Percentiles rank a stretch among this genome's conserved stretches.
These are phyloP conservation scores for Cystobasidium pallidum DNA, from an alignment of 1,284 basidiomycete species.

Conservation along the genomic window DNA sequence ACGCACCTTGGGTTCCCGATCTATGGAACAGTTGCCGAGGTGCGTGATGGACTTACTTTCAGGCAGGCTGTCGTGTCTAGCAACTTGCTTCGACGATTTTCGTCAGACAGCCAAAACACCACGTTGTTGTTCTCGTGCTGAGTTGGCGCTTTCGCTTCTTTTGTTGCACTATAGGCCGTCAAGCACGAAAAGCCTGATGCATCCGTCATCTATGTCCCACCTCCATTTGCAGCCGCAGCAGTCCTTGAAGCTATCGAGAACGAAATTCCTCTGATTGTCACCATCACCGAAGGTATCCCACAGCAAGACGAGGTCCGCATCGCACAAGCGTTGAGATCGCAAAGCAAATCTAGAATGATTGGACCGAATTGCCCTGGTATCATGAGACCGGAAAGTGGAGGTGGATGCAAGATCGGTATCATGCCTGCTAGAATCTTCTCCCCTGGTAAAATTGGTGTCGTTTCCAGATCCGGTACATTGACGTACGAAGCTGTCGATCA, in stretches of 20 bases:
- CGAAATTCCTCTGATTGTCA: slow-evolving; percentile 93
- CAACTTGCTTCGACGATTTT: no score
- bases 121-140: neutral
- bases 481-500: slow-evolving; percentile 92
- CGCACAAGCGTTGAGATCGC: slow-evolving; percentile 88
- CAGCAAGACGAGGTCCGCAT: slow-evolving; percentile 90
- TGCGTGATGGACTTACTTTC: slow-evolving; percentile 54
- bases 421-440: slow-evolving; percentile 68
- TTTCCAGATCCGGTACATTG: slow-evolving; percentile 92
- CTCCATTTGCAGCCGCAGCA: slow-evolving; percentile 86
- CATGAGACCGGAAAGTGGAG: slow-evolving; percentile 72
- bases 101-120: neutral
- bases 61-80: neutral
- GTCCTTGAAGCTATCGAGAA: slow-evolving; percentile 97
- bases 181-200: slow-evolving; percentile 82
- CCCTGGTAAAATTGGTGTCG: slow-evolving; percentile 67
- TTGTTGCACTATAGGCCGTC: slow-evolving; percentile 67
- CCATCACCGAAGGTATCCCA: slow-evolving; percentile 96
- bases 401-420: slow-evolving; percentile 99
- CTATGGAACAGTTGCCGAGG: slow-evolving; percentile 90
- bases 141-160: neutral
- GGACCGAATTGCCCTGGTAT: slow-evolving; percentile 96
- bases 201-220: slow-evolving; percentile 92
- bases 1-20: slow-evolving; percentile 94
- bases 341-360: slow-evolving; percentile 85